Evolutionary conservation across 495 filamentous ascomycete species (phyloP), one percentile per base, ranked within the genome.

Genomic region (Glutinoglossum americanum): DNA sequence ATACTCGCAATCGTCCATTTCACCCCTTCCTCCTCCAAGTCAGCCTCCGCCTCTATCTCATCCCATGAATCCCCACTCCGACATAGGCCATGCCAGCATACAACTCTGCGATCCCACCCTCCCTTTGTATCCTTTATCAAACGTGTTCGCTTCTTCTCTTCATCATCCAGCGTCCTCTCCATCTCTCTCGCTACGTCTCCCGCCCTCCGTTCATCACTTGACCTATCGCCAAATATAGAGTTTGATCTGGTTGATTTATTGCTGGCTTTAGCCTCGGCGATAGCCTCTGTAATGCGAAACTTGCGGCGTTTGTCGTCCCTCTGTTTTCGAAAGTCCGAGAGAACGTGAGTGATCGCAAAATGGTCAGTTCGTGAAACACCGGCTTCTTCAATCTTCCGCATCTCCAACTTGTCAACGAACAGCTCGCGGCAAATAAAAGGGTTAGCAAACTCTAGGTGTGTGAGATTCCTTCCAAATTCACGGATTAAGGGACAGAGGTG

Each of bases 401-500:
- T 65, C 8, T 65, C 64, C 1, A 55, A 35, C 23, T 59, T 60
- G 25, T 64, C 55, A 25, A 66, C 54, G 21, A 66, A 66, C 21
- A 66, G 19, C 19, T 66, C 64, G 1, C 64, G 64, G 54, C 64
- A 66, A 55, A 67, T 57, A 37, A 57, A 66, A 13, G 64, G 64
- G 27, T 61, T 59, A 35, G 41, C 58, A 17, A 67, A 58, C 39
- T 65, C 61, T 13, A 66, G 39, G 25, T 60, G 66, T 44, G 60
- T 54, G 21, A 65, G 62, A 25, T 67, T 59, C 49, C 57, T 66
- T 4, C 65, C 65, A 41, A 60, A 63, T 23, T 58, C 33, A n/a
- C 64, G 61, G 51, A 66, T 58, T 19, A 66, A 55, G 9, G 65
- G 65, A 47, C 64, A 66, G 35, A 66, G 60, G 39, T 66, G 64